Evolutionary conservation across 345 rosid species (phyloP).

Genomic region (Salix viminalis): DNA sequence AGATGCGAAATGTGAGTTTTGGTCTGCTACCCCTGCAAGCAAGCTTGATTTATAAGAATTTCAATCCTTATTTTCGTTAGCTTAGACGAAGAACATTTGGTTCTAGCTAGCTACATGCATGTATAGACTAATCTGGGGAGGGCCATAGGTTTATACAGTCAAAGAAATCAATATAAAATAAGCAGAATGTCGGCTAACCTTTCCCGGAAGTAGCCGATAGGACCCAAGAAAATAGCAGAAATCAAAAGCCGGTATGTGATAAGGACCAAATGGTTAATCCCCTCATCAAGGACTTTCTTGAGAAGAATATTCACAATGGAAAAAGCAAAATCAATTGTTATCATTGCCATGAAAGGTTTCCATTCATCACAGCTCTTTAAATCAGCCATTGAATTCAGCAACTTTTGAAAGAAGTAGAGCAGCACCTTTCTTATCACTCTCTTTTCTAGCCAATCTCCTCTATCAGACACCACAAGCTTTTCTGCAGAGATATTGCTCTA

Average conservation of each 20-base stretch:
- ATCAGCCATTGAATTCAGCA: conserved; percentile 6
- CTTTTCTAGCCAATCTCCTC: neutral
- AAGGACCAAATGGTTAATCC: conserved; percentile 58
- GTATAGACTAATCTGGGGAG: neutral
- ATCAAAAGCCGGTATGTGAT: conserved; percentile 58
- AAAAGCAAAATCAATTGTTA: conserved; percentile 47
- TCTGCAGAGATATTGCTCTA: conserved; percentile 1
- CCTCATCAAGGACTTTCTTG: conserved; percentile 56
- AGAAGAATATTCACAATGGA: conserved; percentile 57
- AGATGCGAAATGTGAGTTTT: conserved; percentile 42
- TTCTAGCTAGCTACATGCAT: neutral
- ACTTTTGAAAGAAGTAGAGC: neutral
- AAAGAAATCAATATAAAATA: neutral
- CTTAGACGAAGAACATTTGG: neutral
- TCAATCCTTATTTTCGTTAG: neutral
- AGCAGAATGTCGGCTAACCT: conserved; percentile 34
- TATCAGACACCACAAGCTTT: neutral
- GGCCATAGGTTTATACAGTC: neutral
- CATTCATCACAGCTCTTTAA: conserved; percentile 27
- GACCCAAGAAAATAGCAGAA: conserved; percentile 57
- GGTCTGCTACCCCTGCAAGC: conserved; percentile 56
- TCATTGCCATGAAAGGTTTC: conserved; percentile 52
- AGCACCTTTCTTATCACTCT: neutral
- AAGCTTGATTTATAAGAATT: neutral
- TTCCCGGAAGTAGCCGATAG: conserved; percentile 60